Evolutionary conservation across 108 stramenopile species (phyloP).

Genomic region (Discostella stelligeroides): DNA sequence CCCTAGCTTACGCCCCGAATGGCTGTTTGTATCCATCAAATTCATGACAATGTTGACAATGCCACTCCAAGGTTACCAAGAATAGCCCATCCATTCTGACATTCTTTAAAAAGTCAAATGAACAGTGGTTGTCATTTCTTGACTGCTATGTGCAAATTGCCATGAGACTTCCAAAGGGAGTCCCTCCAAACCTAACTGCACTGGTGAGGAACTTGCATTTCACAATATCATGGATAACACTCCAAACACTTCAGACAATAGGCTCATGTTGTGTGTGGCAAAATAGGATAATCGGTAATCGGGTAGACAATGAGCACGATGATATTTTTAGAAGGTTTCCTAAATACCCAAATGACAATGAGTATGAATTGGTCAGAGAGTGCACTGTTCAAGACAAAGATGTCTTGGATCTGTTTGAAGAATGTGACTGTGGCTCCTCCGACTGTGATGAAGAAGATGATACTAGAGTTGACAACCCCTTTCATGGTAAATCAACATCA

Average conservation of each 20-base stretch:
- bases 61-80: not conserved
- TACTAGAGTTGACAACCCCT: too few species aligned
- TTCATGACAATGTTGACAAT: not conserved
- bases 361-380: not conserved
- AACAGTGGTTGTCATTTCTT: not conserved
- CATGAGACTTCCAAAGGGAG: not conserved
- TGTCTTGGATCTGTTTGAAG: conserved; percentile 4
- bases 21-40: not conserved
- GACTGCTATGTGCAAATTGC: conserved; percentile 4
- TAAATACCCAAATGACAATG: not conserved
- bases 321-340: not conserved
- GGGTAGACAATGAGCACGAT: too few species aligned
- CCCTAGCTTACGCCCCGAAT: conserved; percentile 2
- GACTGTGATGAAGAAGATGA: conserved; percentile 1
- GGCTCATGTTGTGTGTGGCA: too few species aligned
- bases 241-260: not conserved
- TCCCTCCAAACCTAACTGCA: conserved; percentile 7
- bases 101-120: conserved; percentile 3
- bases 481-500: conserved; percentile 21
- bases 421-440: not conserved
- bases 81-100: not conserved
- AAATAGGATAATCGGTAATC: too few species aligned
- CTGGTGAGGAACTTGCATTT: not conserved
- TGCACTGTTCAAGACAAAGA: not conserved
- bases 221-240: not conserved